Evolutionary conservation across 225 moss, liverwort and hornwort genomes (phyloP), one percentile per base, ranked within the genome.

Genomic region (Pseudoscleropodium purum): DNA sequence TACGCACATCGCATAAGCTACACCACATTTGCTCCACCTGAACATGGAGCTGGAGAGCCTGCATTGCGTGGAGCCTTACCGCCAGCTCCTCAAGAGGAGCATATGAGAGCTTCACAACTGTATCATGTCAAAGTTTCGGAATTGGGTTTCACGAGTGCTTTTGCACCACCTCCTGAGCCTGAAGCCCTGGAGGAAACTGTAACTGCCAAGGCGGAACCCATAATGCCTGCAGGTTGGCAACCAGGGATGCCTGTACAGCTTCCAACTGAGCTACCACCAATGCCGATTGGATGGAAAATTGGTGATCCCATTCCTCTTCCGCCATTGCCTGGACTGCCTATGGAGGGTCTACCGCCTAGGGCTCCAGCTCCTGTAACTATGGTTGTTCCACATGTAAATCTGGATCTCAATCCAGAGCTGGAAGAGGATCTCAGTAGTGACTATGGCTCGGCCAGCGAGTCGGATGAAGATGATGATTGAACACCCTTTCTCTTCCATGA

Each of bases 21-120:
- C 92, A 99, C 99, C 72, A 97, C 99, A 11, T 99, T 97, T 87
- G 99, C 97, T 85, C 99, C 97, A 69, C 99, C 99, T 24, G 99
- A 99, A 69, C 95, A 91, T 89, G 96, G 97, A 52, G 96, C 97
- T 54, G 96, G 97, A 65, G 91, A 93, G 62, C 92, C 94, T 82
- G 86, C 94, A 84, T 89, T 99, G 92, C 92, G 96, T 82, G 96
- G 96, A 66, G 97, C 99, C 74, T 90, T 99, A 49, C 99, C 99
- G 56, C 99, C 99, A n/a, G 99, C 97, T 47, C 99, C 99, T 13
- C 99, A 99, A 89, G 99, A 99, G 64, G 99, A 97, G 88, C 94
- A 95, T 54, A 96, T 99, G 97, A 93, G 99, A 84, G 97, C 97
- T 47, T 97, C 99, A 13, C 96, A 94, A 90, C 90, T 99, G 62